Conservation (phyloP, 169 alveolate species). For the Eimeria sp. region DNA sequence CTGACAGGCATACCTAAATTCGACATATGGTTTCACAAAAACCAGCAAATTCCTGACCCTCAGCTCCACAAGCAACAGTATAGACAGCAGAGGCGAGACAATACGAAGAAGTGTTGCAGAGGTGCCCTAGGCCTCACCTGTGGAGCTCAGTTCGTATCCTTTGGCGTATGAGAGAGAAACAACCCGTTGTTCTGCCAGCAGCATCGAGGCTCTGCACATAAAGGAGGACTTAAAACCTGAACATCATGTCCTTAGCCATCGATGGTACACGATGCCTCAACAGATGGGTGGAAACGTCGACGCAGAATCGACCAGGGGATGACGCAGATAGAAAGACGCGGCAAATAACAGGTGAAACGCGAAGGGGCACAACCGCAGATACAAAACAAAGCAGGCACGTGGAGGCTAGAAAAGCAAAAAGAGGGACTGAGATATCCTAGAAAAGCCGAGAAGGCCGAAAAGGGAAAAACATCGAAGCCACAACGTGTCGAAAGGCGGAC, state of each 20-base stretch:
- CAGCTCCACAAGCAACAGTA: background rate
- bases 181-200: slow-evolving; percentile 64
- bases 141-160: slow-evolving; percentile 57
- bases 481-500: slow-evolving; percentile 28
- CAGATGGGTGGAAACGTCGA: background rate
- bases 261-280: background rate
- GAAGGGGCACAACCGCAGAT: background rate
- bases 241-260: background rate
- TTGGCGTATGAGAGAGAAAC: slow-evolving; percentile 56
- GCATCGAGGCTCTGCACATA: slow-evolving; percentile 57
- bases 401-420: background rate
- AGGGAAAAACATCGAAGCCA: background rate
- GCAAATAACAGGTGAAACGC: background rate
- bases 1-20: background rate
- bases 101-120: background rate
- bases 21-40: background rate
- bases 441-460: background rate
- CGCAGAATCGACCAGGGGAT: background rate
- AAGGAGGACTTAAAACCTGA: background rate
- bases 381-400: background rate
- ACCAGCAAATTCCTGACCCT: background rate
- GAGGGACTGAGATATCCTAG: background rate
- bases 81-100: background rate
- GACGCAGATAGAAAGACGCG: background rate
- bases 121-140: slow-evolving; percentile 15